These are phyloP conservation scores for Draba incana DNA, from an alignment of 345 rosid genomes.

Conservation along the genomic window DNA sequence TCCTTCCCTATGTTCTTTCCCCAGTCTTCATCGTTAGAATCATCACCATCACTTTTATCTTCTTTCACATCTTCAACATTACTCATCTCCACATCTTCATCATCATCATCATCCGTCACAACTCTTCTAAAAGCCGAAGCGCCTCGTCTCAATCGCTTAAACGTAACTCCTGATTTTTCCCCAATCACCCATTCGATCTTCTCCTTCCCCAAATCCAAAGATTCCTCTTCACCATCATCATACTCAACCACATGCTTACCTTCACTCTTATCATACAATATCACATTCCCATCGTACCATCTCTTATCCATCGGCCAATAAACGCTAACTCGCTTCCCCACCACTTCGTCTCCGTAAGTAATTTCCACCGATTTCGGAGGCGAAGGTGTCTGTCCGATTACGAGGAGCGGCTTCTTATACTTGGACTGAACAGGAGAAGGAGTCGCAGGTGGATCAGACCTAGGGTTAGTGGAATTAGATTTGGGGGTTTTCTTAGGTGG, in stretches of 20 bases:
- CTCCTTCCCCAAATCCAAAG: slow-evolving; percentile 83
- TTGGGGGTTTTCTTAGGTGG: slow-evolving; percentile 48
- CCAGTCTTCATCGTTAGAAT: slow-evolving; percentile 88
- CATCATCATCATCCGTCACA: slow-evolving; percentile 53
- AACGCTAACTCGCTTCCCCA: slow-evolving; percentile 70
- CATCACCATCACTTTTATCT: slow-evolving; percentile 50
- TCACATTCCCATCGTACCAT: slow-evolving; percentile 83
- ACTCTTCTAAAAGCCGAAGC: slow-evolving; percentile 50
- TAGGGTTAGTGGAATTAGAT: slow-evolving; percentile 48
- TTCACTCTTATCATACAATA: slow-evolving; percentile 49
- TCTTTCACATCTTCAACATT: slow-evolving; percentile 44
- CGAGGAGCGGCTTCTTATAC: slow-evolving; percentile 62
- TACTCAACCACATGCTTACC: slow-evolving; percentile 77
- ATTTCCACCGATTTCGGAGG: slow-evolving; percentile 37
- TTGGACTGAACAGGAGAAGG: slow-evolving; percentile 75
- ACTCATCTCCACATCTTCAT: slow-evolving; percentile 43
- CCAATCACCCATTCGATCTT: slow-evolving; percentile 77
- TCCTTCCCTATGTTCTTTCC: slow-evolving; percentile 53
- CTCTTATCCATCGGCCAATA: slow-evolving; percentile 92
- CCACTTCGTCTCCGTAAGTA: slow-evolving; percentile 60
- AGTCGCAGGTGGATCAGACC: slow-evolving; percentile 43
- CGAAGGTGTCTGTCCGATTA: slow-evolving; percentile 59
- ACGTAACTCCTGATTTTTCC: slow-evolving; percentile 37
- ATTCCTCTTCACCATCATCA: slow-evolving; percentile 87
- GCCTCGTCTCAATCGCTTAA: slow-evolving; percentile 73